Base-by-base conservation (phyloP, 2,329 filamentous ascomycete genomes). In the Pochonia chlamydosporia region DNA sequence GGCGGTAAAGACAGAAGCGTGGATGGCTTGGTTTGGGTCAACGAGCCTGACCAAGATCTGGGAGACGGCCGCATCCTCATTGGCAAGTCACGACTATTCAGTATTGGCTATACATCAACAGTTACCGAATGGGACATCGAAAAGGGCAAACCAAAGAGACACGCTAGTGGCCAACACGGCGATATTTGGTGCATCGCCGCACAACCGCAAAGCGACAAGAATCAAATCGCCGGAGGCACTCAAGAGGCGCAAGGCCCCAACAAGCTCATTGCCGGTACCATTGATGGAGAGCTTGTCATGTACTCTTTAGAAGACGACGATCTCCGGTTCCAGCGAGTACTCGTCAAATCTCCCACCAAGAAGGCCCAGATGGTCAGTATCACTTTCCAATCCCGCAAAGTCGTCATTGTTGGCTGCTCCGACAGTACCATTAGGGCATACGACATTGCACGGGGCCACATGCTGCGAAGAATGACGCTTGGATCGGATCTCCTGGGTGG, bases 131-230 rank as follows among this genome's bases (percentile, higher is more conserved):
- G 93, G 93, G 87, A 97, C 69, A 73, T 99, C 21, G 81, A 82
- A 55, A 86, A 83, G 53, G 89, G 88, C 13, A 76, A 81, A 47
- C 87, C 90, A 10, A 79, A 85, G 68, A 81, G 86, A 49, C 87
- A 95, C 65, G 89, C 89, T 16, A 90, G 87, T 59, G 93, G 92
- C 40, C 95, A 95, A 66, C 89, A 95, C 66, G 91, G 90, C 54
- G 91, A 96, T 61, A 92, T 97, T 52, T 99, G 93, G 93, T 97
- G 92, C 68, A 79, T 99, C 59, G 89, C 88, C 49, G 87, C 85
- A 13, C 92, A 96, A 68, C 93, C 92, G 3, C 72, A 52, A 3
- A 53, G 46, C n/a, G 26, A 47, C 6, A 25, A 47, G 9, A 48
- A 49, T 18, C 54, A 52, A 11, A 21, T 56, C 20, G 49, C 46